Conservation (phyloP, 2,329 filamentous ascomycete species). For the Onygenales sp. region DNA sequence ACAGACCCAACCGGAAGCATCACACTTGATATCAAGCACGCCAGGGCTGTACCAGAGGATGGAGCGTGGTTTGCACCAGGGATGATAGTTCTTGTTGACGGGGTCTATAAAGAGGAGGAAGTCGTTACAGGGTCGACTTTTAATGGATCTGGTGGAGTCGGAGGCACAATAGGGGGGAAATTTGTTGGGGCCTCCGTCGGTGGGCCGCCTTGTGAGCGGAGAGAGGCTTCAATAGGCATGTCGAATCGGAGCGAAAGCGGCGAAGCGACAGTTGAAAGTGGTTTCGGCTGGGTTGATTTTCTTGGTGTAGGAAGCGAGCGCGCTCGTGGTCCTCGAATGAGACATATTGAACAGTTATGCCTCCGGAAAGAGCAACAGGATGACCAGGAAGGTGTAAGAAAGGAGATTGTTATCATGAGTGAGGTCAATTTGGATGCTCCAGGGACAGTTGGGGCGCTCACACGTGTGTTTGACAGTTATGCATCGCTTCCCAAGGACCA, state of each 20-base stretch:
- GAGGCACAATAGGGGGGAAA: conserved; percentile 81
- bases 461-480: conserved; percentile 68
- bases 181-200: conserved; percentile 88
- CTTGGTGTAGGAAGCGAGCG: conserved; percentile 83
- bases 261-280: conserved; percentile 38
- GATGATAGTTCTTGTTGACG: conserved; percentile 92
- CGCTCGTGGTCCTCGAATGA: conserved; percentile 73
- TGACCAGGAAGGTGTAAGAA: conserved; percentile 23
- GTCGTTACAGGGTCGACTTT: conserved; percentile 55
- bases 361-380: conserved; percentile 33
- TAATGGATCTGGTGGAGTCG: conserved; percentile 70
- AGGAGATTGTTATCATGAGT: conserved; percentile 64
- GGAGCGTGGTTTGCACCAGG: conserved; percentile 89
- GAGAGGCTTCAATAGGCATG: conserved; percentile 68
- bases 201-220: conserved; percentile 81
- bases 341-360: conserved; percentile 62
- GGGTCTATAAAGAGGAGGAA: conserved; percentile 86
- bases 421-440: conserved; percentile 82
- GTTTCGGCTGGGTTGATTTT: conserved; percentile 97
- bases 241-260: conserved; percentile 35
- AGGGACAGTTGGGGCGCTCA: conserved; percentile 68
- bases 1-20: conserved; percentile 86
- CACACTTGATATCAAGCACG: conserved; percentile 68
- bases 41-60: conserved; percentile 71
- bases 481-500: conserved; percentile 53